A percentile compares a stretch with the other conserved stretches of the same genome.
These are phyloP conservation scores for Murraya paniculata DNA, from an alignment of 345 rosid genomes.

Conservation along the genomic window DNA sequence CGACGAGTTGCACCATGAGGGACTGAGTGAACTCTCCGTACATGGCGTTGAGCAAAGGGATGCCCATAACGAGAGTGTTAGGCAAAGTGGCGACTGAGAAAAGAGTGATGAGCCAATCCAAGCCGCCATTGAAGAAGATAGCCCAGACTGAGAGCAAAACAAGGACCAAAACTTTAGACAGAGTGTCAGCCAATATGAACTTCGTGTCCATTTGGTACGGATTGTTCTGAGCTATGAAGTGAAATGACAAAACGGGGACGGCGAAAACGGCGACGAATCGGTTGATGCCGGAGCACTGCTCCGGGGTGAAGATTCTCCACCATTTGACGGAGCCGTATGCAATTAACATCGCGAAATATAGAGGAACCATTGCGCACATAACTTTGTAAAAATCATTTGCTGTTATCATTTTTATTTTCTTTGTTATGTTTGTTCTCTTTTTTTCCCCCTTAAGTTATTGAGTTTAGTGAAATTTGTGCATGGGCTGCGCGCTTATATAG, in stretches of 20 bases:
- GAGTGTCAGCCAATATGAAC: constrained; percentile 46
- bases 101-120: constrained; percentile 55
- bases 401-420: constrained; percentile 31
- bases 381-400: constrained; percentile 47
- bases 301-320: constrained; percentile 52
- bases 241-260: constrained; percentile 48
- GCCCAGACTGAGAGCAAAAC: constrained; percentile 29
- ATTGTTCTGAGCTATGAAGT: constrained; percentile 47
- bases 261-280: constrained; percentile 49
- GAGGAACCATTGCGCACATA: constrained; percentile 52
- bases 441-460: neutral
- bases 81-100: constrained; percentile 51
- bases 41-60: constrained; percentile 55
- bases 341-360: constrained; percentile 34
- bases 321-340: constrained; percentile 57
- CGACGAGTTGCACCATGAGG: constrained; percentile 57
- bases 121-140: constrained; percentile 26
- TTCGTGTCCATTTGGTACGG: constrained; percentile 50
- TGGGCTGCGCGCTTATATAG: constrained; percentile 29
- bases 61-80: constrained; percentile 59
- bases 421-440: neutral
- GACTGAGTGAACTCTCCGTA: constrained; percentile 47
- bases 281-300: constrained; percentile 54
- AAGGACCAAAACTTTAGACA: constrained; percentile 37
- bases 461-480: neutral